Conservation (phyloP, 2,329 filamentous ascomycete genomes). For the Hortaea sp. region DNA sequence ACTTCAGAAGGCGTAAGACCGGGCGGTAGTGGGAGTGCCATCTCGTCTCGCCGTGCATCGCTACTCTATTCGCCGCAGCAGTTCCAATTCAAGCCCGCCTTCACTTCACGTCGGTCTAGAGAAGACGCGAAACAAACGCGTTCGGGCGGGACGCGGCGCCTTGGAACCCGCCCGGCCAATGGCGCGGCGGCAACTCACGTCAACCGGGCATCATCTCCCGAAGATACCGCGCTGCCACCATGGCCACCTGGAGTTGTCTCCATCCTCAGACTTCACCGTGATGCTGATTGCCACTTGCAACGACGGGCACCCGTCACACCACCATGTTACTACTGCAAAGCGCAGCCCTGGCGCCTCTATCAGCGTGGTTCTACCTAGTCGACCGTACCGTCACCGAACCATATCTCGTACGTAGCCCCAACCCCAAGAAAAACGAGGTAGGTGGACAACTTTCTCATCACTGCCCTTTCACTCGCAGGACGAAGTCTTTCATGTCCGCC, state of each 20-base stretch:
- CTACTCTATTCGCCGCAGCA: background rate
- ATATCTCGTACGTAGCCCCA: constrained; percentile 42
- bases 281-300: background rate
- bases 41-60: constrained; percentile 23
- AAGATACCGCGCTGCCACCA: too few relatives aligned
- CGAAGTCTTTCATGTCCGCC: constrained; percentile 80
- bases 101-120: too few relatives aligned
- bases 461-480: constrained; percentile 44
- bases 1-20: constrained; percentile 78
- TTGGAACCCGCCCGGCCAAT: too few relatives aligned
- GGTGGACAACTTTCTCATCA: constrained; percentile 13
- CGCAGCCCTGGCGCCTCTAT: constrained; percentile 13
- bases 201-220: too few relatives aligned
- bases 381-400: constrained; percentile 43
- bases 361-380: constrained; percentile 28
- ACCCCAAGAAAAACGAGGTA: constrained; percentile 6
- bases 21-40: constrained; percentile 53
- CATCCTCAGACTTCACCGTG: background rate
- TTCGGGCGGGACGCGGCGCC: too few relatives aligned
- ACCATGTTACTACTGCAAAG: constrained; percentile 14
- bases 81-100: too few relatives aligned
- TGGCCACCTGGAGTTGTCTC: too few relatives aligned
- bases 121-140: too few relatives aligned
- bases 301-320: background rate
- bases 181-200: too few relatives aligned